Conservation (phyloP, 2,329 filamentous ascomycete genomes). For the Grosmannia serpens region DNA sequence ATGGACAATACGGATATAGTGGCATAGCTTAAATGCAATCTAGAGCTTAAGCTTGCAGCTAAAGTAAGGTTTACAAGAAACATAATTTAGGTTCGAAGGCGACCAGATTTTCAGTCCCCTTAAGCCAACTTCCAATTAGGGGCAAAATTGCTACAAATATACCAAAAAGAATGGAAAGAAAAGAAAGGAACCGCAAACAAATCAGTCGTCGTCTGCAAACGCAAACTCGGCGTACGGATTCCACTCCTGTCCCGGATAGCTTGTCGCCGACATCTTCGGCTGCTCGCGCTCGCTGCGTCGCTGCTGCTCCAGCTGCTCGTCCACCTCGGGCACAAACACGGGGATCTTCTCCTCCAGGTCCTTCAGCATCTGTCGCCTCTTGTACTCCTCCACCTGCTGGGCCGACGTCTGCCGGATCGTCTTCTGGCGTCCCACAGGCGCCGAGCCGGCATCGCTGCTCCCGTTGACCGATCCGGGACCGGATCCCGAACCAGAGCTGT, state of each 20-base stretch:
- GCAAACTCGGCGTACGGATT: constrained; percentile 35
- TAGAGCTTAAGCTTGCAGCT: no score
- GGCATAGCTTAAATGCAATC: no score
- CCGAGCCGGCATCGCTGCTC: constrained; percentile 5
- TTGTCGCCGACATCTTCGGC: constrained; percentile 53
- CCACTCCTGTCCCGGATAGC: constrained; percentile 63
- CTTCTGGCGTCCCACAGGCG: constrained; percentile 14
- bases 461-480: constrained; percentile 2
- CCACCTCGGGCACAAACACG: constrained; percentile 20
- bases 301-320: constrained; percentile 14
- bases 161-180: neutral
- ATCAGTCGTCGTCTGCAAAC: constrained; percentile 16
- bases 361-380: constrained; percentile 30
- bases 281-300: constrained; percentile 28
- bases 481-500: neutral
- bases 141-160: neutral
- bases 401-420: constrained; percentile 18
- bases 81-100: no score
- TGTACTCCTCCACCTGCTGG: constrained; percentile 29
- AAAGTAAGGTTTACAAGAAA: no score
- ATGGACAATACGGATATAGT: no score
- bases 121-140: neutral
- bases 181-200: neutral
- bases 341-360: constrained; percentile 45
- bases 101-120: neutral